A percentile compares a stretch with the other conserved stretches of the same genome.
These are phyloP conservation scores for Aquanectria penicillioides DNA, from an alignment of 2,329 filamentous ascomycete genomes.

Conservation along the genomic window DNA sequence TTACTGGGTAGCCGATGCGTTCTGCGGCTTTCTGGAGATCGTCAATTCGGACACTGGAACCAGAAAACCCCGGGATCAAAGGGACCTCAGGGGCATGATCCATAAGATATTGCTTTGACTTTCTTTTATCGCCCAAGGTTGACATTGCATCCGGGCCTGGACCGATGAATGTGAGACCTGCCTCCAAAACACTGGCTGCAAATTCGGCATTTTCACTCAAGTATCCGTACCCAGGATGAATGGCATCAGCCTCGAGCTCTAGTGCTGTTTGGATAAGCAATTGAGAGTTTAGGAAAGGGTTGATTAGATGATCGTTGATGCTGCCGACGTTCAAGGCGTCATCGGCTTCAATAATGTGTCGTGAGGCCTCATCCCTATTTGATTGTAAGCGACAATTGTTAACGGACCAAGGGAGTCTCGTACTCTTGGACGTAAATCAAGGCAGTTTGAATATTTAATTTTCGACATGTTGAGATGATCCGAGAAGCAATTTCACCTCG, in stretches of 20 bases:
- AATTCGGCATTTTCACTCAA: conserved; percentile 62
- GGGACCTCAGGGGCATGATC: conserved; percentile 28
- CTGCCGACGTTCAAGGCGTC: conserved; percentile 28
- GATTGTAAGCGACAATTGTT: background rate
- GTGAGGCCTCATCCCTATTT: conserved; percentile 18
- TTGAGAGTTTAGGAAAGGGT: conserved; percentile 24
- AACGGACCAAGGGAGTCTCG: background rate
- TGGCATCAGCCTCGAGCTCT: conserved; percentile 44
- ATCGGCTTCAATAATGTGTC: conserved; percentile 29
- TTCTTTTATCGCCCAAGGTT: conserved; percentile 33
- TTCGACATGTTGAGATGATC: conserved; percentile 35
- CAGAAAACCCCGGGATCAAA: conserved; percentile 27
- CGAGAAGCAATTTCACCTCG: conserved; percentile 37
- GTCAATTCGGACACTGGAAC: conserved; percentile 13
- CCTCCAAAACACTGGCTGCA: conserved; percentile 59
- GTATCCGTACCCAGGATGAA: conserved; percentile 34
- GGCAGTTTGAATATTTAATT: conserved; percentile 60
- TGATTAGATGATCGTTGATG: conserved; percentile 12
- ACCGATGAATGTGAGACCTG: conserved; percentile 67
- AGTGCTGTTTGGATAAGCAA: conserved; percentile 23
- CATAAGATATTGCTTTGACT: conserved; percentile 31
- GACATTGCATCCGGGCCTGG: conserved; percentile 58
- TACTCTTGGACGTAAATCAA: conserved; percentile 63
- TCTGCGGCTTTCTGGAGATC: conserved; percentile 16
- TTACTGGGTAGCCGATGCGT: conserved; percentile 48